phyloP scores from a whole-genome alignment of 331 rosid genomes.

The Stylosanthes scabra region DNA sequence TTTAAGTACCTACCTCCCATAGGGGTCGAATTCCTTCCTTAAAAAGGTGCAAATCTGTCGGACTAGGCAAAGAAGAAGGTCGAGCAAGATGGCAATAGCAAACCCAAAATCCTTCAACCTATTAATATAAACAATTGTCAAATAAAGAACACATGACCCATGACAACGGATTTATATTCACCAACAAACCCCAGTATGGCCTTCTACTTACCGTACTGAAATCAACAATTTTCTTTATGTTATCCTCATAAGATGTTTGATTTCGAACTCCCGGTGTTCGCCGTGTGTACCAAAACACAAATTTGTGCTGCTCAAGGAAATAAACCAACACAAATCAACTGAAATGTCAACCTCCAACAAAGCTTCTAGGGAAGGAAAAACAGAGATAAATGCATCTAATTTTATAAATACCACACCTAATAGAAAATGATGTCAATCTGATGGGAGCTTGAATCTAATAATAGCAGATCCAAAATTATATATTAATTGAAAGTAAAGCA shows the following conservation, averaged over 20 bases:
- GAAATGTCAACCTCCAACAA: conserved; percentile 9
- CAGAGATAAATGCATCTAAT: not conserved
- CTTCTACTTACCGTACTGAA: conserved; percentile 76
- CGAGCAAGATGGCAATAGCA: conserved; percentile 89
- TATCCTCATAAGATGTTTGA: conserved; percentile 88
- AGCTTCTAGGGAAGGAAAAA: not conserved
- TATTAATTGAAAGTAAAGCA: too few relatives aligned
- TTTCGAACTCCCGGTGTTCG: conserved; percentile 87
- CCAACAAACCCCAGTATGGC: conserved; percentile 2
- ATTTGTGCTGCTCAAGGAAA: conserved; percentile 61
- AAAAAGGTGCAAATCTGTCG: conserved; percentile 94
- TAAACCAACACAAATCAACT: conserved; percentile 20
- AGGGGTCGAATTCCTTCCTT: conserved; percentile 97
- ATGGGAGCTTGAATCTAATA: conserved; percentile 6
- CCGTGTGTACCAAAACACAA: conserved; percentile 97
- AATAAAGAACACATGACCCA: conserved; percentile 24
- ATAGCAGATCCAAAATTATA: not conserved
- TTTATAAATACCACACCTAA: conserved; percentile 5
- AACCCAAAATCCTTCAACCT: conserved; percentile 98
- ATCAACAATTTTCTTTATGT: conserved; percentile 87
- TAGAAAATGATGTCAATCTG: conserved; percentile 17
- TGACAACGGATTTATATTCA: conserved; percentile 17
- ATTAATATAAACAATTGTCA: conserved; percentile 2
- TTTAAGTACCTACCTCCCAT: conserved; percentile 74
- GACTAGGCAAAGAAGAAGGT: conserved; percentile 85